These are phyloP conservation scores for Filosporella fistucella DNA, from an alignment of 495 filamentous ascomycete genomes.

Conservation along the genomic window DNA sequence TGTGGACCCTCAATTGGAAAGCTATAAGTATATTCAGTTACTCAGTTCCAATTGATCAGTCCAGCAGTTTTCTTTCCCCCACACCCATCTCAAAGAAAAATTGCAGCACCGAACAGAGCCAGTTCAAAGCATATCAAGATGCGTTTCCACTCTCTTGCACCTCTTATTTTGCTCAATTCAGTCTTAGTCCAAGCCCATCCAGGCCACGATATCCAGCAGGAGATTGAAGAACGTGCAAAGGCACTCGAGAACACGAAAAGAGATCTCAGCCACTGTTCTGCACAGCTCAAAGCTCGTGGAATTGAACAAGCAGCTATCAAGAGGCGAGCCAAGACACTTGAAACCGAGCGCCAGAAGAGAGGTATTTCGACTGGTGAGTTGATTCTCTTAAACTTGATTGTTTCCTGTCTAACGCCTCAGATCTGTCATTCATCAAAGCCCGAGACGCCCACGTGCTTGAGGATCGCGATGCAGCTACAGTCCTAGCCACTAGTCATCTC, in stretches of 20 bases:
- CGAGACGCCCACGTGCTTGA: not conserved
- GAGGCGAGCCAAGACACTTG: not conserved
- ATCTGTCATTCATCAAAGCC: too few relatives aligned
- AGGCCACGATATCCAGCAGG: not conserved
- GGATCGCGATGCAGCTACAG: not conserved
- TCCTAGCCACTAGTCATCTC: slow-evolving; percentile 17
- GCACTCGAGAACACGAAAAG: not conserved
- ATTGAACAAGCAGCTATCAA: not conserved
- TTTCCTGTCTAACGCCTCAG: too few relatives aligned
- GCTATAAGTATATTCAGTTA: too few relatives aligned
- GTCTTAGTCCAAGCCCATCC: too few relatives aligned
- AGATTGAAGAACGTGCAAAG: not conserved
- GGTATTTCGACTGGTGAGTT: not conserved
- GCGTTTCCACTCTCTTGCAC: too few relatives aligned
- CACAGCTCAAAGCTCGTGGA: not conserved
- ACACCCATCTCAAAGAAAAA: too few relatives aligned
- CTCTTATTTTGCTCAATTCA: too few relatives aligned
- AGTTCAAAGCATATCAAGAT: too few relatives aligned
- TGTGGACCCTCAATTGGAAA: too few relatives aligned
- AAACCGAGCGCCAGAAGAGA: not conserved
- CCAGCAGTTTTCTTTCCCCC: too few relatives aligned
- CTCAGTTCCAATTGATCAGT: too few relatives aligned
- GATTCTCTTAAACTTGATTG: not conserved
- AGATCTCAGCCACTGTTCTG: not conserved
- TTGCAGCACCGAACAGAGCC: too few relatives aligned